Base-by-base conservation (phyloP, 2,329 filamentous ascomycete genomes). In the Aspergillus tanneri region DNA sequence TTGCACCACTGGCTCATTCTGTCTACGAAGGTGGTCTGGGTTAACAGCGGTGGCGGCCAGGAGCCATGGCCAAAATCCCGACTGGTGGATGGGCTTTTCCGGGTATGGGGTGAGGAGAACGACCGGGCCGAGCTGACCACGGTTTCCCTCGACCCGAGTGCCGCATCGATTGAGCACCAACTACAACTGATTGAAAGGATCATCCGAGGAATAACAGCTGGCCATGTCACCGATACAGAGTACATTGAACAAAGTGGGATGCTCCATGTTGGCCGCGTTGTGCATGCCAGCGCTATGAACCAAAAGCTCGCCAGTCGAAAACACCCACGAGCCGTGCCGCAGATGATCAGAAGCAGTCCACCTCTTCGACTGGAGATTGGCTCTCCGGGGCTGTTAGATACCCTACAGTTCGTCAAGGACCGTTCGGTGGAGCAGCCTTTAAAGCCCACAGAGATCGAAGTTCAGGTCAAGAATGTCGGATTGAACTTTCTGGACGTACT, bases 401-500 rank as follows among this genome's bases (percentile, higher is more conserved):
- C 49, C 7, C 30, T 60, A n/a, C 52, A 47, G 23, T 52, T 56
- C 16, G 48, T 46, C 14, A 46, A 58, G 24, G 49, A 58, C 30
- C 23, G 30, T n/a, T 21, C 32, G 5, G 19, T 22, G 12, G 16
- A 25, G 7, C 14, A 25, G n/a, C 37, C 47, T 7, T 39, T 55
- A 16, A 35, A 32, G 5, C 24, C 38, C 11, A 46, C 55, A 10
- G 52, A 62, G 9, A 44, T 64, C 37, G 57, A 63, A 27, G 56
- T 64, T 14, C 30, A 58, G 27, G 43, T 53, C 21, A 51, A 56
- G 30, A 54, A 55, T 2, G 49, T 50, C 10, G 61, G 58, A 7
- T 19, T 64, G n/a, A 63, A 60, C 50, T 62, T 59, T 46, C 41
- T 25, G 12, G 60, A 61, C 43, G 40, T 54, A 25, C 12, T 54